phyloP scores from a whole-genome alignment of 2,329 filamentous ascomycete species.

The Epichloe glyceriae region DNA sequence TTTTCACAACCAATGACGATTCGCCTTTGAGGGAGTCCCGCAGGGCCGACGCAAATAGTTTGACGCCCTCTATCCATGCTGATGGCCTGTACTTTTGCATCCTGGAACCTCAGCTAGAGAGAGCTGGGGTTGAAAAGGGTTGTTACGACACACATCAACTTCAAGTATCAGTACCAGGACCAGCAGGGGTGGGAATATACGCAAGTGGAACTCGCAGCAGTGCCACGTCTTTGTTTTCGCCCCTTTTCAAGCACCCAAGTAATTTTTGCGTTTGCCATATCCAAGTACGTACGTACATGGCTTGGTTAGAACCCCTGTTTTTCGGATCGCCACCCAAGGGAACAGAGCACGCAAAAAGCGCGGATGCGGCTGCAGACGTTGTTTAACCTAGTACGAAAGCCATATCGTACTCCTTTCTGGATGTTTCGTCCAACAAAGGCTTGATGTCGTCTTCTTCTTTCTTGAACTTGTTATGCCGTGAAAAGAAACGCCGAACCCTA shows the following conservation, averaged over 20 bases:
- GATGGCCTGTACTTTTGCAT: not conserved
- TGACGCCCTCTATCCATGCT: not conserved
- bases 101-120: not conserved
- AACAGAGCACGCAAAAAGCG: not conserved
- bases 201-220: too few species aligned
- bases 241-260: too few species aligned
- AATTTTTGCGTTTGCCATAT: too few species aligned
- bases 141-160: too few species aligned
- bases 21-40: not conserved
- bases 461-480: not conserved
- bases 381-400: not conserved
- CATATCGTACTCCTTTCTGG: not conserved
- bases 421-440: not conserved
- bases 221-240: too few species aligned
- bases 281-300: not conserved
- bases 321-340: not conserved
- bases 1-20: not conserved
- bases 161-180: too few species aligned
- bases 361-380: not conserved
- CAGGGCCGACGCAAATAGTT: slow-evolving; percentile 1
- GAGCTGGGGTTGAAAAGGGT: not conserved
- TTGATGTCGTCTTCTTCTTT: too few species aligned
- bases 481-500: not conserved
- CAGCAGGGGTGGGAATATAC: too few species aligned
- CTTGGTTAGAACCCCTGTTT: too few species aligned